Base-by-base conservation (phyloP, 257 asterid species). In the Fraxinus pennsylvanica region DNA sequence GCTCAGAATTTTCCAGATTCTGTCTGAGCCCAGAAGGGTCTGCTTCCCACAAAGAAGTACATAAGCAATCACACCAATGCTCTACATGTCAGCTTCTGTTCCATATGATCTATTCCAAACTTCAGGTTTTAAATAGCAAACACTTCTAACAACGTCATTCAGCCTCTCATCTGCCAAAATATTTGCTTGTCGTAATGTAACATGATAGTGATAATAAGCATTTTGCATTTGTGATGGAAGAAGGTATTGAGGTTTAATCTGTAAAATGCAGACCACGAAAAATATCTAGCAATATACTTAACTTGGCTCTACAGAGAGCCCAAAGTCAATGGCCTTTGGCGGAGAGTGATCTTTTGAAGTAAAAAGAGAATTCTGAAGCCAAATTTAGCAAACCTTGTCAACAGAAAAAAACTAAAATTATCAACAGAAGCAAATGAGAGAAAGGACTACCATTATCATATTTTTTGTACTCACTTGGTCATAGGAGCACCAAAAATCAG, bases 281-380 rank as follows among this genome's bases (percentile, higher is more conserved):
- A 17, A 75, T 39, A 69, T 4, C 30, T 52, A 63, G 84, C 52
- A 67, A 39, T 76, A 74, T 68, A 65, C 47, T 43, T 22, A 15
- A 90, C 97, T 96, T 87, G 97, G 94, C 84, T 86, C 89, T 73
- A 90, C 92, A 57, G 97, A 92, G 74, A 92, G 96, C 69, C 97
- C 97, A 74, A 92, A 90, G 83, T 92, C 97, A 12, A 90, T 90
- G 81, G 94, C 96, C 86, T 90, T 92, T 79, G 89, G 72, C 30
- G 91, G 66, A 72, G 94, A 86, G 75, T 85, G 85, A 84, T 84
- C 92, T 71, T 86, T 81, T 50, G 92, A 76, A 66, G 84, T 79
- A 19, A 84, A 89, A 77, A 92, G 94, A 75, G 90, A 92, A 75
- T 92, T 92, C 96, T 91, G 92, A 36, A 77, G 54, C 19, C 69